phyloP scores from a whole-genome alignment of 2,329 filamentous ascomycete genomes.

The Thielaviopsis ethacetica region DNA sequence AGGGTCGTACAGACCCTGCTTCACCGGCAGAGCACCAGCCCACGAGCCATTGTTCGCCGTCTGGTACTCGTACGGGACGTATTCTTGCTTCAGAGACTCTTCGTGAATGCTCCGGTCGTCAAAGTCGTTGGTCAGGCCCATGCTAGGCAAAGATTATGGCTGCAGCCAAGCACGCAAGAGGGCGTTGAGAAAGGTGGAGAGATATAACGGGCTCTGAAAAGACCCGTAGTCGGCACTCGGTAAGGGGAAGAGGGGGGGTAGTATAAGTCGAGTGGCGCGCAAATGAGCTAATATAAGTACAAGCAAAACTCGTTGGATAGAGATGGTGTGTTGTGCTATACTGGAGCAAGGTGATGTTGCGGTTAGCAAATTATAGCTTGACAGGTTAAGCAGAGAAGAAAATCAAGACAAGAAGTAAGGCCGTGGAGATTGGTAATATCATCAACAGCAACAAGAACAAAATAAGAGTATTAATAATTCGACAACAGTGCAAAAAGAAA shows the following conservation, averaged over 20 bases:
- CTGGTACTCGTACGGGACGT: slow-evolving; percentile 70
- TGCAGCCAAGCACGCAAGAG: background rate
- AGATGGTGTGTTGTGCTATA: background rate
- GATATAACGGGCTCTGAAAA: background rate
- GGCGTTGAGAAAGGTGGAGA: background rate
- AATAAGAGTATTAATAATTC: background rate
- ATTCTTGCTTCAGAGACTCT: slow-evolving; percentile 42
- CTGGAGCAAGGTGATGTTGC: background rate
- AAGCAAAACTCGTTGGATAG: background rate
- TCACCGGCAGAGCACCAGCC: slow-evolving; percentile 89
- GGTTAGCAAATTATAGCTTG: background rate
- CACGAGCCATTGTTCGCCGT: slow-evolving; percentile 72
- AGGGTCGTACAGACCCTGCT: slow-evolving; percentile 96
- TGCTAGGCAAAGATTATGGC: slow-evolving; percentile 39
- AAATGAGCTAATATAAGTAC: background rate
- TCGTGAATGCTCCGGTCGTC: slow-evolving; percentile 44
- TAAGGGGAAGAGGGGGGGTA: background rate
- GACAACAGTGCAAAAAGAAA: background rate
- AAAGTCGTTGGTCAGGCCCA: slow-evolving; percentile 50
- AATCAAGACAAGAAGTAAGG: background rate
- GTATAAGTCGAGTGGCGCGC: background rate
- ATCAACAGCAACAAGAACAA: background rate
- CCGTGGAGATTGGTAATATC: background rate
- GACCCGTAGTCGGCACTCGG: background rate
- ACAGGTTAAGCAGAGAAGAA: background rate